Conservation (phyloP, 208 protist species). For the Trypanosoma lewisi region DNA sequence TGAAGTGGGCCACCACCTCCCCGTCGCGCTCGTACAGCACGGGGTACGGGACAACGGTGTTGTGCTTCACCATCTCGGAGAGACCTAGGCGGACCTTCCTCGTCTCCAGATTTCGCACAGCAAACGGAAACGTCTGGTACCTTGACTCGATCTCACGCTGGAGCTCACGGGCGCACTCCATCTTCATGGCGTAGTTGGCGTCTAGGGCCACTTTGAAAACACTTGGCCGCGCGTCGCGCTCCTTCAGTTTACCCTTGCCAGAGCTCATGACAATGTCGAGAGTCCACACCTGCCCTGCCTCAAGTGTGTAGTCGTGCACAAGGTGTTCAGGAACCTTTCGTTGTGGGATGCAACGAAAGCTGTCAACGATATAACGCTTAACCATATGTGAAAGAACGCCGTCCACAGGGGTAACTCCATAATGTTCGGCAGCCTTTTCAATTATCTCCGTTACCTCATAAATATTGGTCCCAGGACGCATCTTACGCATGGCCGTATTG, state of each 20-base stretch:
- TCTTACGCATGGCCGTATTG: slow-evolving; percentile 89
- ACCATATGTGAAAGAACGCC: slow-evolving; percentile 98
- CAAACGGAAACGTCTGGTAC: slow-evolving; percentile 96
- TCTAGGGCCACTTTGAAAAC: slow-evolving; percentile 97
- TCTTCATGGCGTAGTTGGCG: slow-evolving; percentile 95
- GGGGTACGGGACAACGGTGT: slow-evolving; percentile 95
- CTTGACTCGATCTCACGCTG: slow-evolving; percentile 94
- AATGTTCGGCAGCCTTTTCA: slow-evolving; percentile 94
- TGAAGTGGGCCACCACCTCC: slow-evolving; percentile 91
- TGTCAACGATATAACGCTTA: slow-evolving; percentile 98
- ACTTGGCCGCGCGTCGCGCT: slow-evolving; percentile 83
- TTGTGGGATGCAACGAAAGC: slow-evolving; percentile 94
- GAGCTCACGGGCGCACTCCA: slow-evolving; percentile 95
- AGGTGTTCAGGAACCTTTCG: slow-evolving; percentile 90
- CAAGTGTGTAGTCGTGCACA: slow-evolving; percentile 93
- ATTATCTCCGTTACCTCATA: slow-evolving; percentile 95
- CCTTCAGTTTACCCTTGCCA: slow-evolving; percentile 89
- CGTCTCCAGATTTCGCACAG: slow-evolving; percentile 90
- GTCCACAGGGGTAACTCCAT: slow-evolving; percentile 92
- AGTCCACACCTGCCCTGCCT: slow-evolving; percentile 91
- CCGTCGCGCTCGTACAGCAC: slow-evolving; percentile 94
- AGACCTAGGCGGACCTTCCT: slow-evolving; percentile 94
- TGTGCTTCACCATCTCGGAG: slow-evolving; percentile 95
- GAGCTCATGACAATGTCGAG: slow-evolving; percentile 89
- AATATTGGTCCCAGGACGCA: slow-evolving; percentile 83